Evolutionary conservation across 208 protist genomes (phyloP), one percentile per base, ranked within the genome.

Genomic region (Histomonas meleagridis): DNA sequence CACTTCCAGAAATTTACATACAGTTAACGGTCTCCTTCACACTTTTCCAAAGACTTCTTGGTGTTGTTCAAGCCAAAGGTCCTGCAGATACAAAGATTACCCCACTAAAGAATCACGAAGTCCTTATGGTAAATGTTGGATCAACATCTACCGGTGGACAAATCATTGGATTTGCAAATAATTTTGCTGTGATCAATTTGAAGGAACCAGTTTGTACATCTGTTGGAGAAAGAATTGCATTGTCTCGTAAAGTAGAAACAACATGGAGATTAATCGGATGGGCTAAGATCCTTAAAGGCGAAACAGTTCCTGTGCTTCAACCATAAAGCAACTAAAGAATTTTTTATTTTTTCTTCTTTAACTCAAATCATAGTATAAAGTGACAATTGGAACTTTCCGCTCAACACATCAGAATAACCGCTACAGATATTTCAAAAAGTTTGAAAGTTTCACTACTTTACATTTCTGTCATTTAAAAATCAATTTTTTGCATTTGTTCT

Each of bases 111-210:
- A 97, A 97, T 94, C 96, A 95, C 49, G 98, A 99, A 94, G 96
- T 97, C 40, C 94, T 99, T 38, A 98, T 99, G 96, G 97, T 99
- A 81, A 99, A 99, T 95, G 98, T 99, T 92, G 98, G 98, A 92
- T 98, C 97, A 48, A 97, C 98, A 7, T 98, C 96, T 32, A 98
- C 97, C 28, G 98, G 98, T 92, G 97, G 97, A 78, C 96, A 96
- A 81, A 97, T 99, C 92, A 92, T 96, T 9, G 96, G 93, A 92
- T 26, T 72, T 35, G 96, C 98, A 62, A 97, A 97, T 93, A 95
- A 95, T 18, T 95, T 98, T 43, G 97, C 97, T 90, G 98, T 98
- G 94, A 95, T 99, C 38, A 94, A 94, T 79, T 95, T 99, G 62
- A 97, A 97, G 51, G 95, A 95, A 32, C 97, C 98, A 62, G 98